phyloP scores from a whole-genome alignment of 2,329 filamentous ascomycete species.

The Clarireedia hainanense region DNA sequence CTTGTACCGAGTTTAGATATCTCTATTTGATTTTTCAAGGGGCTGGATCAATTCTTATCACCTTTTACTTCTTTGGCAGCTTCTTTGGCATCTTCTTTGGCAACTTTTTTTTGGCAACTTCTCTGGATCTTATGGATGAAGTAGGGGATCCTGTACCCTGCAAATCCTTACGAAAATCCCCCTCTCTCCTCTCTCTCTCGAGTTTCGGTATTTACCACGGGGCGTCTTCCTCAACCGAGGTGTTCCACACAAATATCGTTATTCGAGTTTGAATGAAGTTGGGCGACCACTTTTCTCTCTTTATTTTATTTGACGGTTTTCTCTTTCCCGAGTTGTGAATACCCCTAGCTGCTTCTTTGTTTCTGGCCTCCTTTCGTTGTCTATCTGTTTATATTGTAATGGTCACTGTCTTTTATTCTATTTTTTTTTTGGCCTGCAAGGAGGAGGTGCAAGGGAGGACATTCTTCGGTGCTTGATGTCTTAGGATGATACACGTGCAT shows the following conservation, averaged over 20 bases:
- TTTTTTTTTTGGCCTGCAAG: too few relatives aligned
- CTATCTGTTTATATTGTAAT: too few relatives aligned
- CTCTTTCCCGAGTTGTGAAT: background rate
- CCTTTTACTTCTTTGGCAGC: too few relatives aligned
- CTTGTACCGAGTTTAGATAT: background rate
- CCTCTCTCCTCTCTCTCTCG: background rate
- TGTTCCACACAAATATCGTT: background rate
- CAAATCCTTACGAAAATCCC: background rate
- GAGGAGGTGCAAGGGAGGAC: too few relatives aligned
- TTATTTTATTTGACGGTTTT: background rate
- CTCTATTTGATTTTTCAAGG: too few relatives aligned
- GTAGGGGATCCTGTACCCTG: background rate
- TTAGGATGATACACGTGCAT: too few relatives aligned
- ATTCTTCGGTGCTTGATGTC: too few relatives aligned
- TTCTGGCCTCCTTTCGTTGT: background rate
- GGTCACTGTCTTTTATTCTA: too few relatives aligned
- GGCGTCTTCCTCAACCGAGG: background rate
- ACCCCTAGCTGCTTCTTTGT: background rate
- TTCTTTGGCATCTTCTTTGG: too few relatives aligned
- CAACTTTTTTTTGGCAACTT: too few relatives aligned
- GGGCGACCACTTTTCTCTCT: background rate
- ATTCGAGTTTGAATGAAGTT: background rate
- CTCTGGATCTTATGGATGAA: background rate
- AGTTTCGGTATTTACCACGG: background rate
- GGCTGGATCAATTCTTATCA: too few relatives aligned